Percentiles rank a stretch among this genome's conserved stretches.
These are phyloP conservation scores for Sicyos edulis DNA, from an alignment of 306 rosid species.

Conservation along the genomic window DNA sequence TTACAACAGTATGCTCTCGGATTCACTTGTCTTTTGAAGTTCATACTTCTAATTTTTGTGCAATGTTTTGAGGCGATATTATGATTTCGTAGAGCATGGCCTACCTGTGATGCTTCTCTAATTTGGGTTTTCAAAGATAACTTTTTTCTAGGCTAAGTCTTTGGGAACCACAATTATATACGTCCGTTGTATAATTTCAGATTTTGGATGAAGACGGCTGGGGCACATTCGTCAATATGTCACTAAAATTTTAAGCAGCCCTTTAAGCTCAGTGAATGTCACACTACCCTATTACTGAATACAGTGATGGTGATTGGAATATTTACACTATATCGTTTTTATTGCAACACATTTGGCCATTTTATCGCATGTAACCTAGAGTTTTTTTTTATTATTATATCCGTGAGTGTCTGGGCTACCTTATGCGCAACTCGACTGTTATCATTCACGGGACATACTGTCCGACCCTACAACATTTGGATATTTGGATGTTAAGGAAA, in stretches of 20 bases:
- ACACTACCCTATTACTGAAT: not conserved
- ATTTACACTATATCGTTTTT: not conserved
- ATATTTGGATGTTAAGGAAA: no score
- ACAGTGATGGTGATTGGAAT: not conserved
- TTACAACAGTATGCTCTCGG: constrained; percentile 67
- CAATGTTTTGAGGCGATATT: no score
- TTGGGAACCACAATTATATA: not conserved
- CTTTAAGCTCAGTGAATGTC: not conserved
- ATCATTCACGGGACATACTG: no score
- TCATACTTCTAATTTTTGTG: not conserved
- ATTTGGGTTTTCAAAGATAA: not conserved
- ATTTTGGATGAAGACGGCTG: not conserved
- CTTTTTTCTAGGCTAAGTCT: not conserved
- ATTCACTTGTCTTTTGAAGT: constrained; percentile 9
- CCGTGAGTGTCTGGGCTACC: no score
- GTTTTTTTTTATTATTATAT: not conserved
- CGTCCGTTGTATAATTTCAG: constrained; percentile 5
- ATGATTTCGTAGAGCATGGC: not conserved
- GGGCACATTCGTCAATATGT: not conserved
- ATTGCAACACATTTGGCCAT: not conserved
- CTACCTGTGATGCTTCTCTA: constrained; percentile 2
- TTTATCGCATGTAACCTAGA: not conserved
- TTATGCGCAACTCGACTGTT: no score
- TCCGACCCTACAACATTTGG: no score
- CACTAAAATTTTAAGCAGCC: not conserved